Base-by-base conservation (phyloP, 2,329 filamentous ascomycete genomes). In the Diaporthe capsici region DNA sequence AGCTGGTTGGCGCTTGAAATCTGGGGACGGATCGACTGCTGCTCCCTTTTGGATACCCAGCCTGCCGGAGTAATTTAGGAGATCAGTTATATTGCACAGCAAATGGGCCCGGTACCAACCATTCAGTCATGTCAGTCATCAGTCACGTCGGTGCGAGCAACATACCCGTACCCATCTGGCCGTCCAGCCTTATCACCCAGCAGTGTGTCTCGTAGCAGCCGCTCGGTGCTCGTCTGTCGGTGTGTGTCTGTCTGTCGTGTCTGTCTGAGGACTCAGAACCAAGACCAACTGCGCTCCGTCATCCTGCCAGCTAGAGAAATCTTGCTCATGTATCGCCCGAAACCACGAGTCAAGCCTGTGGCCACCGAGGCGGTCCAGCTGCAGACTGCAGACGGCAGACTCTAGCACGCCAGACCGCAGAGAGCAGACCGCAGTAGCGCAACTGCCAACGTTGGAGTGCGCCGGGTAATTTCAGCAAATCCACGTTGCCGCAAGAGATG, bases 401-500 rank as follows among this genome's bases (percentile, higher is more conserved):
- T 39, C 44, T 51, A 72, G 60, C 39, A 31, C 20, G 44, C 44
- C 44, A 49, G 44, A 49, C 44, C 22, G 25, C 51, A 57, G n/a
- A 67, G 2, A 67, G 65, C 57, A 53, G 31, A 51, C 28, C 49
- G 57, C 57, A 74, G 57, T 71, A 74, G 71, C 71, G 57, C 44
- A 37, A 49, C 70, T 68, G 61, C 60, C 70, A 67, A 72, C 57
- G 51, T 68, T 61, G 60, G 53, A 68, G 22, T 44, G 58, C 58
- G 71, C 58, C 58, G 71, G 71, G 34, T 65, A 67, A 60, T 75
- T 42, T 73, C 57, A 72, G 58, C 34, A 58, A 75, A 51, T 63
- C 74, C 70, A 75, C 74, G 74, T 60, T 58, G 70, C 70, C 51
- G 70, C 44, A 55, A 49, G 49, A 60, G 49, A 22, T 61, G 44